Conservation (phyloP, 768 basidiomycete species). For the Termitomyces sp. region DNA sequence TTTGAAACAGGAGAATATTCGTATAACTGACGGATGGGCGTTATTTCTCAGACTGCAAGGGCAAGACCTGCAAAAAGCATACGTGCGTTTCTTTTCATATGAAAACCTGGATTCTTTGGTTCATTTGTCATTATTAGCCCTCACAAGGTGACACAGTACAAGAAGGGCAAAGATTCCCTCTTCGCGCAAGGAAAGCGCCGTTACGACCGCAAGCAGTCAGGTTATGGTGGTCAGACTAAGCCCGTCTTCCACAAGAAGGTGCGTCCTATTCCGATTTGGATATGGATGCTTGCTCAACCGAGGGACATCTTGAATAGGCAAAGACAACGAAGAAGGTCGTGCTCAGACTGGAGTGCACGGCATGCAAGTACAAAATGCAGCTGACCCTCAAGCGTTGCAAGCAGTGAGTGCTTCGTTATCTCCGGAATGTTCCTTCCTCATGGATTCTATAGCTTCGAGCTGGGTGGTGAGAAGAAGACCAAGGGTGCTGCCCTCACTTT, state of each 20-base stretch:
- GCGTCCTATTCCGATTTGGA: slow-evolving; percentile 9
- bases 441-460: slow-evolving; percentile 72
- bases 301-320: slow-evolving; percentile 42
- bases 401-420: slow-evolving; percentile 53
- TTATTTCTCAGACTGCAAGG: slow-evolving; percentile 73
- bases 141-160: slow-evolving; percentile 99
- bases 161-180: slow-evolving; percentile 98
- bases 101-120: neutral
- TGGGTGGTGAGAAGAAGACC: slow-evolving; percentile 99
- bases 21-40: slow-evolving; percentile 4
- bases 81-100: slow-evolving; percentile 52
- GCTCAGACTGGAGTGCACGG: slow-evolving; percentile 93
- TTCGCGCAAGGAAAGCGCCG: slow-evolving; percentile 99
- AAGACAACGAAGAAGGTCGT: slow-evolving; percentile 99
- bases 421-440: neutral
- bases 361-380: slow-evolving; percentile 99
- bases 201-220: slow-evolving; percentile 98
- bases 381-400: slow-evolving; percentile 97
- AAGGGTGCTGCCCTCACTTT: slow-evolving; percentile 94
- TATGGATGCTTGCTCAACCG: neutral
- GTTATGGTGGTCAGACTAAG: slow-evolving; percentile 99
- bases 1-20: neutral
- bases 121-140: slow-evolving; percentile 47
- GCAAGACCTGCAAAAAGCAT: slow-evolving; percentile 95
- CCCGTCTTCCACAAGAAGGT: slow-evolving; percentile 99